Base-by-base conservation (phyloP, 805 yeast species). In the Zygotorulaspora chibaensis region DNA sequence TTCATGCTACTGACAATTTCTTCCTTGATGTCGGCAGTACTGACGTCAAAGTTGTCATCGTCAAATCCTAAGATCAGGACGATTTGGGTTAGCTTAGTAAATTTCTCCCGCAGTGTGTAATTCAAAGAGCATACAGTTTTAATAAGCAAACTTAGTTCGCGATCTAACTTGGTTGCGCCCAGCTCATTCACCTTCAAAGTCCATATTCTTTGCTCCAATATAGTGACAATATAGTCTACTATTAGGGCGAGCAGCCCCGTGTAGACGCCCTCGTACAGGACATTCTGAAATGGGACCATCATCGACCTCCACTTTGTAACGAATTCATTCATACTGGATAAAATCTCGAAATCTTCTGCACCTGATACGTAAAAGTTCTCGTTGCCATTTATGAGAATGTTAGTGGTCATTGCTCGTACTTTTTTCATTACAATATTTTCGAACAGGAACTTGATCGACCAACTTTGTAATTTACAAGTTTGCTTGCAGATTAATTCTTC, bases 61-160 rank as follows among this genome's bases (percentile, higher is more conserved):
- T 88, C 96, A 67, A 88, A 75, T 3, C 95, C 93, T 34, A 89
- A 71, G 37, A 88, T 71, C 71, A 87, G 76, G 16, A 88, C 84
- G 35, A 93, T 74, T 62, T 91, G 98, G 0, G 96, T 88, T 5
- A 88, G 80, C 47, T 88, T 73, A 7, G 84, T 74, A 59, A 91
- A 91, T 55, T 79, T 77, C 49, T 87, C 93, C 48, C 96, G 73
- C 54, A 89, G 68, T 29, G 76, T 76, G 64, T 89, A 91, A 58
- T 83, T 74, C 46, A 80, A 79, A 40, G 80, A 83, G 40, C 95
- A 83, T 5, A 87, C 76, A 47, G 83, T 84, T 37, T 82, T 76
- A 41, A 93, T 85, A 28, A 91, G 74, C 23, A 78, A 72, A 38
- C 89, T 79, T 17, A 89, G 68, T 59, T 90, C 96, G 48, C 86